Percentiles rank a stretch among this genome's conserved stretches.
phyloP scores from a whole-genome alignment of 2,329 filamentous ascomycete genomes.

The Colletotrichum neosansevieriae region DNA sequence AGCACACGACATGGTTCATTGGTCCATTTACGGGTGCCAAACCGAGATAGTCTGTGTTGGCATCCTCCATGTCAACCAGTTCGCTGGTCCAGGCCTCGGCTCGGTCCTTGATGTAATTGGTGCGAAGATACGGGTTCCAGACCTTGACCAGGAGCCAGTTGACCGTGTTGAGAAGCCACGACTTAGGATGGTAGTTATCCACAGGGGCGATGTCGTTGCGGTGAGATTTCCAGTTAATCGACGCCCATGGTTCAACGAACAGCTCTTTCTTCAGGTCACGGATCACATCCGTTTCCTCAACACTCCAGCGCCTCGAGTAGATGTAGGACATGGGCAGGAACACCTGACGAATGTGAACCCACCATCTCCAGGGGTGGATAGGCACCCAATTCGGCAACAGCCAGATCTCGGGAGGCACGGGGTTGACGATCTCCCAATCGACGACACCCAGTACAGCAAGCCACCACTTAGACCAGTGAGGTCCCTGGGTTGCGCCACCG shows the following conservation, averaged over 20 bases:
- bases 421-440: slow-evolving; percentile 94
- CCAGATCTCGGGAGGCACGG: slow-evolving; percentile 94
- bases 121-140: slow-evolving; percentile 83
- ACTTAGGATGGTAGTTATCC: slow-evolving; percentile 96
- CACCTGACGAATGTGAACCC: slow-evolving; percentile 98
- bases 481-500: slow-evolving; percentile 84
- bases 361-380: slow-evolving; percentile 93
- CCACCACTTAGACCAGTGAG: slow-evolving; percentile 99
- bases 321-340: slow-evolving; percentile 92
- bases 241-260: slow-evolving; percentile 81
- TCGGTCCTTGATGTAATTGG: slow-evolving; percentile 71
- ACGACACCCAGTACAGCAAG: slow-evolving; percentile 85
- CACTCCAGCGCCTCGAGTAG: slow-evolving; percentile 85
- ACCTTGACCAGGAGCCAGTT: slow-evolving; percentile 85
- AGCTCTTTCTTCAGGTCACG: slow-evolving; percentile 82
- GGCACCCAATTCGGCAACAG: slow-evolving; percentile 91
- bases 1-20: slow-evolving; percentile 91
- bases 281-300: slow-evolving; percentile 80
- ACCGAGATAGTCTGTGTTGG: slow-evolving; percentile 88
- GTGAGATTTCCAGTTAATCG: slow-evolving; percentile 81
- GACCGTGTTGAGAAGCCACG: slow-evolving; percentile 80
- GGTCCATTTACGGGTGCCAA: slow-evolving; percentile 91
- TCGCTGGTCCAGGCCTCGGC: slow-evolving; percentile 87
- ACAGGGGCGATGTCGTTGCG: slow-evolving; percentile 83
- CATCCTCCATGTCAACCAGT: slow-evolving; percentile 89